Conservation (phyloP, 495 filamentous ascomycete genomes). For the Aspergillus panamensis region DNA sequence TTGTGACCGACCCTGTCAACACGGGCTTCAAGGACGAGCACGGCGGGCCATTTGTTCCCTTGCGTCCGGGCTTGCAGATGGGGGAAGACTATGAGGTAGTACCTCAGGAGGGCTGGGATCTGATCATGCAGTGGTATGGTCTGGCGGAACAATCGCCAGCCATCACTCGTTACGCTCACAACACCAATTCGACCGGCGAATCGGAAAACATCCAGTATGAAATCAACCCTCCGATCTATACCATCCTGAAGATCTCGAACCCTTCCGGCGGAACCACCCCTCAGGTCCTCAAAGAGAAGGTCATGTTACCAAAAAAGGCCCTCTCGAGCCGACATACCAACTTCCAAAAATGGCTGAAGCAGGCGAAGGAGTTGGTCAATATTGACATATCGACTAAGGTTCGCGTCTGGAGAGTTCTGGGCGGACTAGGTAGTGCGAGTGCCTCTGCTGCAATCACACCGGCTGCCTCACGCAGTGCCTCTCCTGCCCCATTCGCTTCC, state of each 20-base stretch:
- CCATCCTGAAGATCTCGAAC: conserved; percentile 72
- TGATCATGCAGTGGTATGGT: conserved; percentile 79
- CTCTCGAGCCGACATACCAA: conserved; percentile 64
- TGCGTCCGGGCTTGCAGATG: conserved; percentile 65
- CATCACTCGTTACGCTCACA: conserved; percentile 73
- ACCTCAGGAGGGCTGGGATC: conserved; percentile 74
- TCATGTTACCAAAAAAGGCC: conserved; percentile 53
- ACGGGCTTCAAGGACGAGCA: conserved; percentile 48
- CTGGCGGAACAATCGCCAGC: conserved; percentile 63
- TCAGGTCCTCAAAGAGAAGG: conserved; percentile 57
- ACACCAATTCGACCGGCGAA: conserved; percentile 58
- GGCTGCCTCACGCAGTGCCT: conserved; percentile 54
- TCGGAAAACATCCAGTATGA: conserved; percentile 74
- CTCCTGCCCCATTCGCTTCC: conserved; percentile 43
- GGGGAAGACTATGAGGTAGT: conserved; percentile 72
- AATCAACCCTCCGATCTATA: conserved; percentile 80
- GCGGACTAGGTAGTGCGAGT: conserved; percentile 40
- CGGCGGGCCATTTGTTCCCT: conserved; percentile 64
- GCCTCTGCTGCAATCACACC: conserved; percentile 54
- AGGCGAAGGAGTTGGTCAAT: conserved; percentile 60
- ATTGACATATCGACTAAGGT: conserved; percentile 70
- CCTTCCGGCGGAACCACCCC: conserved; percentile 53
- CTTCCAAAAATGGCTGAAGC: conserved; percentile 69
- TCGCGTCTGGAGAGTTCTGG: conserved; percentile 71
- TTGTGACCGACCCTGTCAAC: conserved; percentile 40